Evolutionary conservation across 805 yeast species (phyloP).

Genomic region (Yarrowia sp.): DNA sequence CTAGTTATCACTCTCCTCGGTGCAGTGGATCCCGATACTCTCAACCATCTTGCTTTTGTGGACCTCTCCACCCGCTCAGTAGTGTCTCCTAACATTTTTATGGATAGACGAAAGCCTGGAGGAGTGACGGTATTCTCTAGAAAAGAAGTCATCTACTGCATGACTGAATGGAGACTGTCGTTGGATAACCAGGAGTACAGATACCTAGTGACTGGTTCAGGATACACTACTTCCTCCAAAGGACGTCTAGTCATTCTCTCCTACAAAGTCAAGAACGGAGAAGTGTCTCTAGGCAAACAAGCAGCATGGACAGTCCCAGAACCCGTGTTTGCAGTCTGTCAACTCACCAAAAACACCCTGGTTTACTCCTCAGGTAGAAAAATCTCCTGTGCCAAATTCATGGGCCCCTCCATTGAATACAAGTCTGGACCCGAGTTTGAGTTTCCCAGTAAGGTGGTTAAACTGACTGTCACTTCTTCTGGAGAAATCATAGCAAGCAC

Average conservation of each 20-base stretch:
- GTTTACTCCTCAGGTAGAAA: background rate
- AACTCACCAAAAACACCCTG: background rate
- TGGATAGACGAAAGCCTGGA: constrained; percentile 10
- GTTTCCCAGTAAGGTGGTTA: constrained; percentile 15
- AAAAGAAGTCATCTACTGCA: constrained; percentile 11
- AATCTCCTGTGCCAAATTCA: background rate
- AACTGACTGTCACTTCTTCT: background rate
- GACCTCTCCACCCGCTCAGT: background rate
- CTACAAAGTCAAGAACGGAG: constrained; percentile 7
- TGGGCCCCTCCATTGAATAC: constrained; percentile 14
- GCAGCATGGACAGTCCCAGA: constrained; percentile 23
- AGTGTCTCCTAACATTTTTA: constrained; percentile 10
- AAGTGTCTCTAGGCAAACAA: constrained; percentile 19
- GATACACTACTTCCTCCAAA: background rate
- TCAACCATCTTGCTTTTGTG: background rate
- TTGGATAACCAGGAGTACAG: background rate
- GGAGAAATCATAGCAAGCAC: constrained; percentile 7
- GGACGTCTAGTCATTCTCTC: constrained; percentile 5
- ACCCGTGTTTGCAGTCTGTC: constrained; percentile 11
- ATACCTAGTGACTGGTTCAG: constrained; percentile 4
- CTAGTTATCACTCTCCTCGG: background rate
- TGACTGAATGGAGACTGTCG: constrained; percentile 6
- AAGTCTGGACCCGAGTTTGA: constrained; percentile 10
- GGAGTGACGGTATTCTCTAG: background rate
- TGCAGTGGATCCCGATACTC: background rate